Evolutionary conservation across 805 yeast species (phyloP), one percentile per base, ranked within the genome.

Genomic region (Candida ficus): DNA sequence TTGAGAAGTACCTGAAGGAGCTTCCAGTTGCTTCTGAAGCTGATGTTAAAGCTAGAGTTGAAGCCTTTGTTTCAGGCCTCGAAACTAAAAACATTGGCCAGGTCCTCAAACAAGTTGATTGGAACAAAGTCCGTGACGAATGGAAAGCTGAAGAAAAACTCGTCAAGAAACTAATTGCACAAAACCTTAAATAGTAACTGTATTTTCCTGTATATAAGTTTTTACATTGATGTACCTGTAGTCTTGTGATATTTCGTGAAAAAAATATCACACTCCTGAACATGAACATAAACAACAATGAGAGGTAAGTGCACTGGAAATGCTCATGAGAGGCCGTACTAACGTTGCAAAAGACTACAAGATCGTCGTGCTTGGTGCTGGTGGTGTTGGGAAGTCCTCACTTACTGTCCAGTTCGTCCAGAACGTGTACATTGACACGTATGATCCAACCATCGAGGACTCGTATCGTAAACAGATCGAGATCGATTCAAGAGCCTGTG

Each of bases 381-480:
- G 97, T 53, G 96, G 97, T 64, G 96, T 88, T 8, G 99, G 99
- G 53, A 91, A 91, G 56, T 87, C 97, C 19, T 89, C 95, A 29
- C 68, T 91, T 30, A 89, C 96, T 2, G 95, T 88, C 6, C 95
- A 88, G 58, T 90, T 84, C 57, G 95, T 88, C 4, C 95, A 87
- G 59, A 93, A 93, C 10, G 83, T 84, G 3, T 90, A 87, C 60
- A 78, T 87, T 41, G 97, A 91, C 55, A 75, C 88, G 28, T 91
- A 91, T 64, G 98, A 91, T 57, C 98, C 99, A 8, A 93, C 99
- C 8, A 93, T 91, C 49, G 99, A 91, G 60, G 98, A 91, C 57
- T 87, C 96, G 1, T 93, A 91, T 63, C 70, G 95, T 35, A 90
- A 88, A 57, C 90, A 86, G 50, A 78, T 88, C 43, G 89, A 83